These are phyloP conservation scores for Brassica cretica DNA, from an alignment of 345 rosid species.

Conservation along the genomic window DNA sequence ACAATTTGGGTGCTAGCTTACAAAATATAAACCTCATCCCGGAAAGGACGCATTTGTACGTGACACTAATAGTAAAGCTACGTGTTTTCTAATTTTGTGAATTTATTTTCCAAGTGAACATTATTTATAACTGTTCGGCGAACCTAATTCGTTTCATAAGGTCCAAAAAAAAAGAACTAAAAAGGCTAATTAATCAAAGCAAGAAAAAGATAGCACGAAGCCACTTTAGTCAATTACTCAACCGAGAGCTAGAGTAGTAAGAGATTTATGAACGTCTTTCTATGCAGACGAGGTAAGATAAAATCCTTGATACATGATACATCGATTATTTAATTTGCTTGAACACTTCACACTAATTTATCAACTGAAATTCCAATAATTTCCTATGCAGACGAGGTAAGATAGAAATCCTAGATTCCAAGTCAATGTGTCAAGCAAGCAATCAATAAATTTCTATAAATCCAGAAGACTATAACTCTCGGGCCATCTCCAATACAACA, in stretches of 20 bases:
- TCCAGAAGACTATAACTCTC: no score
- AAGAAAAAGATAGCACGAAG: not conserved
- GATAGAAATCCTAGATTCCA: no score
- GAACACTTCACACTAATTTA: not conserved
- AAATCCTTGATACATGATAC: not conserved
- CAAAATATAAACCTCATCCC: not conserved
- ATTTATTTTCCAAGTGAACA: no score
- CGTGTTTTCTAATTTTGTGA: not conserved
- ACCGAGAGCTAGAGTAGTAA: not conserved
- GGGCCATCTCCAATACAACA: no score
- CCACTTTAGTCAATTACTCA: not conserved
- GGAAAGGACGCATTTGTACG: not conserved
- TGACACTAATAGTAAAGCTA: not conserved
- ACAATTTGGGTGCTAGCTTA: not conserved
- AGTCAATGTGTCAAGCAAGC: no score
- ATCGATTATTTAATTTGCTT: not conserved
- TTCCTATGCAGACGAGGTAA: no score
- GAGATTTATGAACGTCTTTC: not conserved
- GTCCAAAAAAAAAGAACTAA: not conserved
- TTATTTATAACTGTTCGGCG: not conserved
- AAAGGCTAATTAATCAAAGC: not conserved
- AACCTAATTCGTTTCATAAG: not conserved
- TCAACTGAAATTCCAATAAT: no score
- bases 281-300: not conserved
- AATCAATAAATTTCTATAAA: no score